phyloP scores from a whole-genome alignment of 768 basidiomycete genomes.

The Boletellus ananas region DNA sequence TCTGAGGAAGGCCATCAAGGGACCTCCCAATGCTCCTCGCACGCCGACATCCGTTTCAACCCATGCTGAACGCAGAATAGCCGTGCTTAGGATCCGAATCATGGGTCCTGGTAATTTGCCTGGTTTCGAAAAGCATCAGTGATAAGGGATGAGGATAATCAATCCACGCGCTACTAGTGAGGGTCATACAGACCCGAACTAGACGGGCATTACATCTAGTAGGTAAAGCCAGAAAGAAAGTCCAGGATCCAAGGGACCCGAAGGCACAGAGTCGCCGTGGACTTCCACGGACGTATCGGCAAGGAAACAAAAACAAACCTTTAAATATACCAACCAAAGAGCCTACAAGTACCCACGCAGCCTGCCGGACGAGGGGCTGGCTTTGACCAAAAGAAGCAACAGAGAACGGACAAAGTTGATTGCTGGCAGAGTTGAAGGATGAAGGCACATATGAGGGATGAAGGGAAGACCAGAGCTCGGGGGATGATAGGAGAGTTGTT shows the following conservation, averaged over 20 bases:
- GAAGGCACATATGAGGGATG: slow-evolving; percentile 46
- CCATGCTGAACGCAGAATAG: slow-evolving; percentile 65
- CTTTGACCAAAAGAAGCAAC: slow-evolving; percentile 44
- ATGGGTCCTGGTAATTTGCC: slow-evolving; percentile 27
- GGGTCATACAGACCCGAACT: neutral
- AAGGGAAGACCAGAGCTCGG: slow-evolving; percentile 58
- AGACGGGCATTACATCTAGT: neutral
- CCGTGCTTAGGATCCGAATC: slow-evolving; percentile 49
- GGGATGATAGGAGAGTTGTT: slow-evolving; percentile 22
- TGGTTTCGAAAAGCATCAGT: slow-evolving; percentile 9
- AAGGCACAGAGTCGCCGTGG: neutral
- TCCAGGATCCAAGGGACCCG: too few relatives aligned
- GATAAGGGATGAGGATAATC: slow-evolving; percentile 3
- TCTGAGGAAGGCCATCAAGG: slow-evolving; percentile 66
- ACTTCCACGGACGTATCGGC: neutral
- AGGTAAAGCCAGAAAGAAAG: neutral
- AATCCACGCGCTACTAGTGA: neutral
- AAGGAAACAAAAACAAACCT: slow-evolving; percentile 32
- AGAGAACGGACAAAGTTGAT: slow-evolving; percentile 23
- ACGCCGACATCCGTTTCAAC: slow-evolving; percentile 70
- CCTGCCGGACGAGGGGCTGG: slow-evolving; percentile 71
- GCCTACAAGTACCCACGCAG: slow-evolving; percentile 61
- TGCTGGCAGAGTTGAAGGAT: slow-evolving; percentile 26
- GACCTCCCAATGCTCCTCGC: slow-evolving; percentile 63
- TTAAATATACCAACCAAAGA: slow-evolving; percentile 41